Evolutionary conservation across 2,329 filamentous ascomycete species (phyloP).

Genomic region (Penicillium sp.): DNA sequence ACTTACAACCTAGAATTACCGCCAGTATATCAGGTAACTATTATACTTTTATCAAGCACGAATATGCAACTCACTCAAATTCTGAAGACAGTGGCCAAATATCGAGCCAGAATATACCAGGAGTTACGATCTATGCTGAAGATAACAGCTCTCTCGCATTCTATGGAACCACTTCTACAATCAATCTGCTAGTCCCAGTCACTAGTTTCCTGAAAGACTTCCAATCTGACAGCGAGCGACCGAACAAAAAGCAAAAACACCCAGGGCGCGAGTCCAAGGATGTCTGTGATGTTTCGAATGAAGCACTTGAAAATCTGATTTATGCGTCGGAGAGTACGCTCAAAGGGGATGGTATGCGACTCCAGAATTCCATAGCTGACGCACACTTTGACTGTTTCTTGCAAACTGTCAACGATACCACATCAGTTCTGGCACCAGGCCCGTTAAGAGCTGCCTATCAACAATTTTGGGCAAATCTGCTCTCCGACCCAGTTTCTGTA

Average conservation of each 20-base stretch:
- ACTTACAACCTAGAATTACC: slow-evolving; percentile 1
- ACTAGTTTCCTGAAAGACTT: not conserved
- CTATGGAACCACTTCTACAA: slow-evolving; percentile 8
- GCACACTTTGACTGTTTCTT: slow-evolving; percentile 1
- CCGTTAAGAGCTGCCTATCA: not conserved
- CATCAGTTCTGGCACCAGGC: not conserved
- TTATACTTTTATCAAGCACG: no score
- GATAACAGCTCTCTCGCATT: not conserved
- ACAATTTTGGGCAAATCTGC: not conserved
- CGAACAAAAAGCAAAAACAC: not conserved
- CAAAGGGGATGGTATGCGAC: not conserved
- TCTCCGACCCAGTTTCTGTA: not conserved
- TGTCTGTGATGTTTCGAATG: not conserved
- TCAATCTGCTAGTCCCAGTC: not conserved
- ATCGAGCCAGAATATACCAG: not conserved
- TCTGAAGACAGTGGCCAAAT: not conserved
- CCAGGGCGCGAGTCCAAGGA: not conserved
- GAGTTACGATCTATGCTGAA: not conserved
- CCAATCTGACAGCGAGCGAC: not conserved
- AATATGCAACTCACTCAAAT: no score
- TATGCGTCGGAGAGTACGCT: not conserved
- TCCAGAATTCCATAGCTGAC: not conserved
- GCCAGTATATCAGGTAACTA: not conserved
- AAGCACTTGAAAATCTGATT: not conserved
- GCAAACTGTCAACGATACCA: not conserved